phyloP scores from a whole-genome alignment of 2,329 filamentous ascomycete genomes.

The Beauveria sp. region DNA sequence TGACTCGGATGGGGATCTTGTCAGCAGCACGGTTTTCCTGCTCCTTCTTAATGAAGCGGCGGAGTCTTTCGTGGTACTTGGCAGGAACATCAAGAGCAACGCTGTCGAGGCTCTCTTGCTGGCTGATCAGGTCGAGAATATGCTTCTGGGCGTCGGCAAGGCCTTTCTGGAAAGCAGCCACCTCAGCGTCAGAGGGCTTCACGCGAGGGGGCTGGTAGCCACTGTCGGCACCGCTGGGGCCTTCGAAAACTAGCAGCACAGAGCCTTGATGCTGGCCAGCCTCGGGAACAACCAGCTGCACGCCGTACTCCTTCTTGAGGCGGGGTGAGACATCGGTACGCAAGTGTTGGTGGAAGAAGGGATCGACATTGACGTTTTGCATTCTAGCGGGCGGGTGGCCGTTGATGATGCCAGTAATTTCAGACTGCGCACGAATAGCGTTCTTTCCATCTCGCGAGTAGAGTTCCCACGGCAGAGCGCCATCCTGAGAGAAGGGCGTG shows the following conservation, averaged over 20 bases:
- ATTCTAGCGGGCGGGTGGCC: slow-evolving; percentile 68
- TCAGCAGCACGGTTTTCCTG: slow-evolving; percentile 48
- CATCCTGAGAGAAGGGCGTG: slow-evolving; percentile 61
- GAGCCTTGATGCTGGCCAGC: slow-evolving; percentile 50
- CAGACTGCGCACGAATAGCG: slow-evolving; percentile 63
- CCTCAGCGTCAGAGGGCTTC: slow-evolving; percentile 42
- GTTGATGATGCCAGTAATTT: slow-evolving; percentile 66
- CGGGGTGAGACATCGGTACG: slow-evolving; percentile 54
- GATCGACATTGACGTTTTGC: slow-evolving; percentile 58
- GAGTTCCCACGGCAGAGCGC: slow-evolving; percentile 75
- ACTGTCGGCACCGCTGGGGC: slow-evolving; percentile 39
- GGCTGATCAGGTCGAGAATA: slow-evolving; percentile 48
- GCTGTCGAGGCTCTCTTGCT: slow-evolving; percentile 48
- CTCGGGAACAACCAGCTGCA: slow-evolving; percentile 66
- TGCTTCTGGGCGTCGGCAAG: slow-evolving; percentile 49
- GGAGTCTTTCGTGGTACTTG: slow-evolving; percentile 58
- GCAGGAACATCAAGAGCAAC: slow-evolving; percentile 48
- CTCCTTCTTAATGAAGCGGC: slow-evolving; percentile 57
- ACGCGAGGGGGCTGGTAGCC: slow-evolving; percentile 48
- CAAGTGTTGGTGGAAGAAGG: slow-evolving; percentile 72
- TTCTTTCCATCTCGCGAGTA: slow-evolving; percentile 84
- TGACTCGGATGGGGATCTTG: slow-evolving; percentile 54
- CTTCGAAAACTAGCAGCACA: slow-evolving; percentile 69
- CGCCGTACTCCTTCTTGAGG: slow-evolving; percentile 61
- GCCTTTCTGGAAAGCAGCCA: slow-evolving; percentile 45